phyloP scores from a whole-genome alignment of 1,284 basidiomycete species.

The Moesziomyces globuligerus region DNA sequence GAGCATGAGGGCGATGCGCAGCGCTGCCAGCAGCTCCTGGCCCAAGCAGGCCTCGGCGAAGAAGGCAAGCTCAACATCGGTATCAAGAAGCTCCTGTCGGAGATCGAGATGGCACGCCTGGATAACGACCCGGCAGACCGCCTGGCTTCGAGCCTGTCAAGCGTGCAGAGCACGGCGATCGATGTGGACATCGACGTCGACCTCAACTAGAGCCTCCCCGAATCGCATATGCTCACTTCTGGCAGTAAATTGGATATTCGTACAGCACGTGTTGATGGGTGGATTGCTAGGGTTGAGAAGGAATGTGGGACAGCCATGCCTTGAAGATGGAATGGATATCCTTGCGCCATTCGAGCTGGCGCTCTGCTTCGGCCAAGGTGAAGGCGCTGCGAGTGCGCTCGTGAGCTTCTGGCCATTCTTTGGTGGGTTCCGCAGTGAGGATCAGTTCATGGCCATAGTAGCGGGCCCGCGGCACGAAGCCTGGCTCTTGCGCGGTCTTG shows the following conservation, averaged over 20 bases:
- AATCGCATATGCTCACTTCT: neutral
- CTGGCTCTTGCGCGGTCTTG: conserved; percentile 6
- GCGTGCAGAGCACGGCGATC: conserved; percentile 34
- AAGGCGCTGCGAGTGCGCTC: conserved; percentile 50
- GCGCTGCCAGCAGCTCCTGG: conserved; percentile 76
- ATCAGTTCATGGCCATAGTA: conserved; percentile 53
- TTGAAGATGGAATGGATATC: conserved; percentile 42
- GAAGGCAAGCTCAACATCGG: conserved; percentile 78
- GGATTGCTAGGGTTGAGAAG: conserved; percentile 2
- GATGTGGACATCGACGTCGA: conserved; percentile 50
- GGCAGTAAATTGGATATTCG: neutral
- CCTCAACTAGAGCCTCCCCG: conserved; percentile 26
- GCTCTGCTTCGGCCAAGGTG: conserved; percentile 35
- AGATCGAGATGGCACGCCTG: conserved; percentile 96
- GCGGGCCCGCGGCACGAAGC: conserved; percentile 49
- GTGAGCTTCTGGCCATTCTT: conserved; percentile 54
- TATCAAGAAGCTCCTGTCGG: conserved; percentile 85
- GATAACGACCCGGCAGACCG: conserved; percentile 70
- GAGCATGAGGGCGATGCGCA: conserved; percentile 72
- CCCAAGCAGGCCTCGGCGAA: conserved; percentile 78
- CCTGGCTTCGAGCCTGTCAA: conserved; percentile 64
- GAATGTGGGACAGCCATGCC: conserved; percentile 16
- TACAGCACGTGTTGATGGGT: neutral
- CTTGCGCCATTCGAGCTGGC: conserved; percentile 49
- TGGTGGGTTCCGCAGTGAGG: conserved; percentile 9